Evolutionary conservation across 1,284 basidiomycete genomes (phyloP).

Genomic region (Microbotryum intermedium): DNA sequence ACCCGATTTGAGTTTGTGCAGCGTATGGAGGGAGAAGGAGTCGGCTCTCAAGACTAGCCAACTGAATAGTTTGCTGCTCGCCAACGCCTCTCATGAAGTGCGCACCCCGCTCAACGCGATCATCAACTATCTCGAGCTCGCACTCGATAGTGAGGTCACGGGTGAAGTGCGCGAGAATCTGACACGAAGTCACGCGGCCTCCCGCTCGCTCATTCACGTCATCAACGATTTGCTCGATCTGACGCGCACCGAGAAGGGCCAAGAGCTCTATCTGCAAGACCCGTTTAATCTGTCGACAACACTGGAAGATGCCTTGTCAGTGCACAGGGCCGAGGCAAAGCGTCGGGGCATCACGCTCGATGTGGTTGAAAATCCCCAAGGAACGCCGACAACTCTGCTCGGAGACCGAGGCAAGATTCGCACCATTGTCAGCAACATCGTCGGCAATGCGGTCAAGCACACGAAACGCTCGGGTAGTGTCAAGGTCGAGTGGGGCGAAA

Average conservation of each 20-base stretch:
- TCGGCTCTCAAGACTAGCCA: slow-evolving; percentile 65
- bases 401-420: slow-evolving; percentile 54
- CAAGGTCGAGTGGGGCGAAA: slow-evolving; percentile 33
- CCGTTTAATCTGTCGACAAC: slow-evolving; percentile 64
- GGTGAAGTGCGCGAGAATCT: slow-evolving; percentile 70
- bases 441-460: slow-evolving; percentile 77
- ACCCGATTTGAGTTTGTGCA: slow-evolving; percentile 33
- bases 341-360: slow-evolving; percentile 59
- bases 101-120: slow-evolving; percentile 67
- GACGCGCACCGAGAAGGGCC: slow-evolving; percentile 69
- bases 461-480: slow-evolving; percentile 50
- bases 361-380: slow-evolving; percentile 41
- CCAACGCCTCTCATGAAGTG: slow-evolving; percentile 60
- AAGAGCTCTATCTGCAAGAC: slow-evolving; percentile 71
- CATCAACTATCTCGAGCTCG: slow-evolving; percentile 75
- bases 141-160: slow-evolving; percentile 69
- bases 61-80: slow-evolving; percentile 67
- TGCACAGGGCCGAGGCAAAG: slow-evolving; percentile 57
- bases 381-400: slow-evolving; percentile 30
- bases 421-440: slow-evolving; percentile 72
- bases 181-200: slow-evolving; percentile 67
- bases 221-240: slow-evolving; percentile 82
- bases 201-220: slow-evolving; percentile 54
- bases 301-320: slow-evolving; percentile 58
- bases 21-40: slow-evolving; percentile 82